Evolutionary conservation across 768 basidiomycete species (phyloP), one percentile per base, ranked within the genome.

Genomic region (Lactarius deliciosus): DNA sequence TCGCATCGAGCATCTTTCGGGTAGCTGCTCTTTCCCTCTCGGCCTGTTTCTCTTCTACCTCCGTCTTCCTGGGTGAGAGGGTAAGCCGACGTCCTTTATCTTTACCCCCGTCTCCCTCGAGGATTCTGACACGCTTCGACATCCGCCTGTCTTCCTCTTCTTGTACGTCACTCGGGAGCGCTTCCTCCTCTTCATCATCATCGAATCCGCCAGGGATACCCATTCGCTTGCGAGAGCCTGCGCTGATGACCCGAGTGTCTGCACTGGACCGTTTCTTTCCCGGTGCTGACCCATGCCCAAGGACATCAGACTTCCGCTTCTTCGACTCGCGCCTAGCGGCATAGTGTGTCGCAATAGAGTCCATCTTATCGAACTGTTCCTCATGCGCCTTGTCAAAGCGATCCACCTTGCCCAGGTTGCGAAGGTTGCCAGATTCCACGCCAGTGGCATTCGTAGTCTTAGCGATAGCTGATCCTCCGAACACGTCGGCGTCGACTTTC

Each of bases 331-430:
- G 78, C 57, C 73, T 78, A 34, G 81, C 81, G 5, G 84, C 80
- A 70, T 84, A 84, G 67, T 84, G 82, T 13, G 72, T 78, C 13
- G 78, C 82, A 72, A 92, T 92, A 8, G 88, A 86, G 70, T 90
- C 89, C 91, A 93, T 93, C 80, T 85, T 88, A 63, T 77, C 76
- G 73, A 92, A 92, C 64, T 84, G 83, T 41, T 82, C 80, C 63
- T 86, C 82, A 71, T 94, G 91, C 30, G 79, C 73, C 71, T 82
- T 83, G 25, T 87, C 82, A 72, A 92, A 84, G 57, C 80, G 72
- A 62, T 75, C 75, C 3, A 61, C 69, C 36, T 38, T 65, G 28
- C 38, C 60, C 20, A 53, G 25, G 59, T 57, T 60, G 18, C 60
- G 62, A 40, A 57, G 47, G 22, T 58, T 65, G 54, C 32, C 45